These are phyloP conservation scores for Xylaria telfairii DNA, from an alignment of 495 filamentous ascomycete genomes.

Conservation along the genomic window DNA sequence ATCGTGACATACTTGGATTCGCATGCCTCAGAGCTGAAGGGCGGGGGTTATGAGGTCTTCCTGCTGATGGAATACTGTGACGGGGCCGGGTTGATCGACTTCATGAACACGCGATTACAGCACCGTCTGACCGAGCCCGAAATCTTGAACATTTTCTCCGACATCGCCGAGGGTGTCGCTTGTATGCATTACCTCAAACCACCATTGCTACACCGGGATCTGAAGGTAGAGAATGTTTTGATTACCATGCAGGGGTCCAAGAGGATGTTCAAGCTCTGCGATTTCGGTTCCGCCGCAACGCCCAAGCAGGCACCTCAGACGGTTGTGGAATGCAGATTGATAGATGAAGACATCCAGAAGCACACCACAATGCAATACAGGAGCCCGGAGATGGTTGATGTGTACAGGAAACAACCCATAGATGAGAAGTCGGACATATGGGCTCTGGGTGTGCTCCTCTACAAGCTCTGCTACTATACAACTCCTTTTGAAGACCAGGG, in stretches of 20 bases:
- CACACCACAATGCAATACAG: constrained; percentile 97
- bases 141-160: constrained; percentile 94
- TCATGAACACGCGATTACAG: constrained; percentile 98
- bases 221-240: constrained; percentile 98
- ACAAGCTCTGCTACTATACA: constrained; percentile 99
- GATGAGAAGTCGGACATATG: constrained; percentile 99
- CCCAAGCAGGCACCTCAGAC: constrained; percentile 85
- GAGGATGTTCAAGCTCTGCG: constrained; percentile 88
- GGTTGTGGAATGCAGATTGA: constrained; percentile 81
- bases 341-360: constrained; percentile 96
- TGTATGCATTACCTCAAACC: constrained; percentile 99
- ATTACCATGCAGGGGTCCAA: constrained; percentile 70
- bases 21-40: constrained; percentile 90
- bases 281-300: constrained; percentile 91
- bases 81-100: constrained; percentile 93
- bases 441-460: constrained; percentile 93
- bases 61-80: constrained; percentile 93
- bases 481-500: constrained; percentile 98
- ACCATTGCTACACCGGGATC: constrained; percentile 87
- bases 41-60: constrained; percentile 96
- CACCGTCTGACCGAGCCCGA: constrained; percentile 97
- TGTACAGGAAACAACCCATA: constrained; percentile 94
- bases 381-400: constrained; percentile 98
- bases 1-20: constrained; percentile 99
- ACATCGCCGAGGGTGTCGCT: constrained; percentile 93